Conservation (phyloP, 1,139 yeast genomes). For the Hanseniaspora gamundiae region DNA sequence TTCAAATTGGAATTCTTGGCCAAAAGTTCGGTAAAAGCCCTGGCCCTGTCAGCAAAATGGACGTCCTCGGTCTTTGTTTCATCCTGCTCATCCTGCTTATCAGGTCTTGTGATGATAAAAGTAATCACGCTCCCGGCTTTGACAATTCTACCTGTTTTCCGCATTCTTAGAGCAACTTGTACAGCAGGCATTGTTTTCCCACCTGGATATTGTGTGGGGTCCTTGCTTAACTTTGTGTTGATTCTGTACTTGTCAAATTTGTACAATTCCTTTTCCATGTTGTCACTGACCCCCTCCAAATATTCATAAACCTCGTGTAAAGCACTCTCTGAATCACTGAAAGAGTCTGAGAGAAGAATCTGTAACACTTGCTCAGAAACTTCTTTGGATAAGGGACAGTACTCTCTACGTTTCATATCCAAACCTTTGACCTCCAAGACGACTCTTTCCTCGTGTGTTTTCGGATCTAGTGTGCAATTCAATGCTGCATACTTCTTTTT, state of each 20-base stretch:
- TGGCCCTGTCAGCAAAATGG: conserved; percentile 62
- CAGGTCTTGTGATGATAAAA: conserved; percentile 50
- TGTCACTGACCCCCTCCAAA: conserved; percentile 46
- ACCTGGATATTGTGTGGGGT: conserved; percentile 60
- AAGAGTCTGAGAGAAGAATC: conserved; percentile 52
- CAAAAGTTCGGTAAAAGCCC: conserved; percentile 63
- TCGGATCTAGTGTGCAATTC: conserved; percentile 40
- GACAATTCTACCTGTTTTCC: conserved; percentile 70
- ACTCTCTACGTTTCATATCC: conserved; percentile 96
- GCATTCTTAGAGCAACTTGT: conserved; percentile 75
- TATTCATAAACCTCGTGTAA: conserved; percentile 62
- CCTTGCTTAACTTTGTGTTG: conserved; percentile 66
- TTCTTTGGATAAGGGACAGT: conserved; percentile 84
- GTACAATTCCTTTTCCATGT: conserved; percentile 50
- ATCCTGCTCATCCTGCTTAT: conserved; percentile 6
- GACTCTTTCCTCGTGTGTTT: conserved; percentile 32
- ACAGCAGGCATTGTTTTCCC: conserved; percentile 88
- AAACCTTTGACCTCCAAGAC: conserved; percentile 85
- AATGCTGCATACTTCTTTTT: conserved; percentile 97
- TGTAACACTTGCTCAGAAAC: conserved; percentile 66
- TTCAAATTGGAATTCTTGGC: conserved; percentile 36
- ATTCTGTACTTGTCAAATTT: conserved; percentile 56
- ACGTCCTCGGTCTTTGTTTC: conserved; percentile 12
- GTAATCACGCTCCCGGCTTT: conserved; percentile 88
- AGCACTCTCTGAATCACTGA: conserved; percentile 59